phyloP scores from a whole-genome alignment of 139 green algal species.

The Astrephomene gubernaculifera region DNA sequence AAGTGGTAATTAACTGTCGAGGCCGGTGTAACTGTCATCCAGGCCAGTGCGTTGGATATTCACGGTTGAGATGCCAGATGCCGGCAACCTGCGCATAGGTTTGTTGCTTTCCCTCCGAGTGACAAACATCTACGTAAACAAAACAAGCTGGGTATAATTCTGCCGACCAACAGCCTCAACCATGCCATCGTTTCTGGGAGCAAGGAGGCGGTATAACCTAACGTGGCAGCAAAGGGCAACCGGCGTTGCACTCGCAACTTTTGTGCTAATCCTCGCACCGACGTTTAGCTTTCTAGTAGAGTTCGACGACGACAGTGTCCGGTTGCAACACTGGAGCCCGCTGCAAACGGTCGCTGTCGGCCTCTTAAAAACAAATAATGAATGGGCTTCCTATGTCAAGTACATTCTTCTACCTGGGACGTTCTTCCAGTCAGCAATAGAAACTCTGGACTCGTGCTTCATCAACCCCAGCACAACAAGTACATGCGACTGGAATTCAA shows the following conservation, averaged over 20 bases:
- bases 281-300: slow-evolving; percentile 35
- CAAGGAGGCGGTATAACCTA: not conserved
- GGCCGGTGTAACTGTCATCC: not conserved
- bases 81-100: no score
- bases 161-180: no score
- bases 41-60: slow-evolving; percentile 4
- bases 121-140: no score
- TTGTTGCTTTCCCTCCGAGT: no score
- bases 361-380: not conserved
- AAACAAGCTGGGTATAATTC: no score
- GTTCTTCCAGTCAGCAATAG: not conserved
- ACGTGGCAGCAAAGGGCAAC: slow-evolving; percentile 6
- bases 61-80: no score
- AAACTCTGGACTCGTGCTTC: not conserved
- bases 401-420: not conserved
- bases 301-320: slow-evolving; percentile 5
- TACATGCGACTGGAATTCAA: not conserved
- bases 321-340: not conserved
- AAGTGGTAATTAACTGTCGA: not conserved
- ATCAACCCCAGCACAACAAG: not conserved
- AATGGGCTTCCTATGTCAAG: not conserved
- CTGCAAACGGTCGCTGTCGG: not conserved
- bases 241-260: not conserved
- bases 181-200: no score
- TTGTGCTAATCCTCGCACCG: not conserved